Evolutionary conservation across 225 moss, liverwort and hornwort genomes (phyloP), one percentile per base, ranked within the genome.

Genomic region (Bryum argenteum): DNA sequence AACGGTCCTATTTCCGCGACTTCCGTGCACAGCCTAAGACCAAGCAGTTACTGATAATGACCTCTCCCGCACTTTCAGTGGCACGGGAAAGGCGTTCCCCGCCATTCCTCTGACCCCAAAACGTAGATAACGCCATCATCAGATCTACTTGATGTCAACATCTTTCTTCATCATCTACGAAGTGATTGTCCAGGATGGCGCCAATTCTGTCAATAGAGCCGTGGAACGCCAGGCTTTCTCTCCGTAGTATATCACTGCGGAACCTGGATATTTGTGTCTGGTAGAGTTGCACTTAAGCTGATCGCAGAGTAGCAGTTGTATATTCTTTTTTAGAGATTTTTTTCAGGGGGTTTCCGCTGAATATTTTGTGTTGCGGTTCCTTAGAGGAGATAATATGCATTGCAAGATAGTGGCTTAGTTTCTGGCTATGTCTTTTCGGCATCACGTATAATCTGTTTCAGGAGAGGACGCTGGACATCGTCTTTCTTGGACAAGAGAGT

Each of bases 61-160:
- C 33, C 33, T 33, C 71, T 75, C 83, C 83, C 76, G 83, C 83
- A 48, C 66, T 39, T 17, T 37, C 16, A 15, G 14, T 18, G 38
- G 83, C n/a, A n/a, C 79, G 83, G 76, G 83, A 79, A 83, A 69
- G 72, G 69, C 69, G 76, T 79, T 79, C 54, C 63, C 58, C 38
- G 47, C 63, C 57, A 38, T 13, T 37, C 6, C 4, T 10, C 11
- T 10, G 24, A 33, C 43, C 1, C 0, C 2, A 2, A 0, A 2
- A 13, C 9, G 55, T 83, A 67, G 56, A 74, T 1, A 0, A 3
- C 0, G 0, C 0, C 0, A 0, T 1, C 0, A 0, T 1, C 21
- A 33, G 8, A 60, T 74, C 67, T 22, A 56, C 18, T 0, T 0
- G 0, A 0, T 0, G 0, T 0, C 0, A 0, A 69, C 69, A 81